Evolutionary conservation across 805 yeast genomes (phyloP), one percentile per base, ranked within the genome.

Genomic region (Saccharomyces cerevisiae): DNA sequence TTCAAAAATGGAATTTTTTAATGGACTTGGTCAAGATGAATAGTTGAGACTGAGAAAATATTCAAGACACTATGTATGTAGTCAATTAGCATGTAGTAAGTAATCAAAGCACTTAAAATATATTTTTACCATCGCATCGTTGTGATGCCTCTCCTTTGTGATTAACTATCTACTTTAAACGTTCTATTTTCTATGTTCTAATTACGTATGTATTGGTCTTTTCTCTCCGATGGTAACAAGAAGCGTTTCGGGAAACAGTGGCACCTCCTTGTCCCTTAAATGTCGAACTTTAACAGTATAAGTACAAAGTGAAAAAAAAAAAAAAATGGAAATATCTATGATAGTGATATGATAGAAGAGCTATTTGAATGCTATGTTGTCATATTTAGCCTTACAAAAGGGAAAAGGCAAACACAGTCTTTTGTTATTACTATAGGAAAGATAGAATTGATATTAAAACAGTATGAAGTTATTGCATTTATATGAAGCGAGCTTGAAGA

Each of bases 401-500:
- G 48, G 26, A n/a, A 6, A n/a, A 6, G 3, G 41, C 6, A 17
- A 32, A 32, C n/a, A 32, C n/a, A 32, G 41, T 14, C 8, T 14
- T 14, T 32, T 14, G 41, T 32, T 32, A 13, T 32, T 32, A 32
- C 17, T 14, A 8, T 1, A 17, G 17, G 41, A n/a, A n/a, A 36
- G 17, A 17, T 36, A 6, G 10, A 36, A 17, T 36, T 21, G 22
- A 36, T 8, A 6, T 10, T 9, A 36, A 9, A 3, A 2, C 22
- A 17, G 48, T 21, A 41, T 50, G 13, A 52, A 52, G 47, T 46
- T 65, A 4, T 32, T 67, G 10, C 51, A 53, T 11, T 51, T 56
- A 32, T 67, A 69, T 52, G 52, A 59, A 17, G 41, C 52, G 8
- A 54, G 64, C 14, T 53, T 82, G 47, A 67, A 68, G 57, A 70